Base-by-base conservation (phyloP, 1,284 basidiomycete species). In the Rhodofomes roseus region DNA sequence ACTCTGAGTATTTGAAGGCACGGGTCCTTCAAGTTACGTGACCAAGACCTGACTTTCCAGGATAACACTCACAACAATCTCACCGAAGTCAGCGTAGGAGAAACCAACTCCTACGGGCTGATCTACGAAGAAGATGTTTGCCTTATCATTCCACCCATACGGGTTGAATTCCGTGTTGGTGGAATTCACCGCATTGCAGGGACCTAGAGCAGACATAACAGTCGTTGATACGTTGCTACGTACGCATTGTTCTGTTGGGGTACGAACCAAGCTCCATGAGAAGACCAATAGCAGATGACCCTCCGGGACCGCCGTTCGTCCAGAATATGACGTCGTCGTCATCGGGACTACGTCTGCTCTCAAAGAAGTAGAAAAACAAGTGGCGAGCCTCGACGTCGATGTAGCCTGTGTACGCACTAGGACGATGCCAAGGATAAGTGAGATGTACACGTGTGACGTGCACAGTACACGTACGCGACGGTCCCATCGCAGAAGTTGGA, bases 321-420 rank as follows among this genome's bases (percentile, higher is more conserved):
- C 85, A 88, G 61, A 87, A 79, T 34, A 52, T 79, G 2, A 89
- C 79, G 60, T 87, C 85, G 65, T 89, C 86, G 44, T 75, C 81
- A 29, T 79, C 77, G 1, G 90, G 89, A 60, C 89, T 77, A 59
- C 74, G 81, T 57, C 91, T 77, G 57, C 85, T 89, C 72, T 93
- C 91, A 73, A 93, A 93, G 69, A 83, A 84, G 74, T 81, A 82
- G 78, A 92, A 94, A 76, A 93, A 94, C 27, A 93, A 72, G 63
- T 89, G 87, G 48, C 86, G 80, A 12, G 87, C 86, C 63, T 84
- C 79, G 44, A 83, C 81, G 58, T 90, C 88, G 55, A 89, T 86
- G 69, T 87, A 86, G 23, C 83, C 83, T 0, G 79, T 78, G 62
- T 59, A 63, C 20, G 57, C 31, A 5, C 46, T 44, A 23, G 18